Evolutionary conservation across 352 stramenopile species (phyloP).

Genomic region (Ochromonadaceae sp.): DNA sequence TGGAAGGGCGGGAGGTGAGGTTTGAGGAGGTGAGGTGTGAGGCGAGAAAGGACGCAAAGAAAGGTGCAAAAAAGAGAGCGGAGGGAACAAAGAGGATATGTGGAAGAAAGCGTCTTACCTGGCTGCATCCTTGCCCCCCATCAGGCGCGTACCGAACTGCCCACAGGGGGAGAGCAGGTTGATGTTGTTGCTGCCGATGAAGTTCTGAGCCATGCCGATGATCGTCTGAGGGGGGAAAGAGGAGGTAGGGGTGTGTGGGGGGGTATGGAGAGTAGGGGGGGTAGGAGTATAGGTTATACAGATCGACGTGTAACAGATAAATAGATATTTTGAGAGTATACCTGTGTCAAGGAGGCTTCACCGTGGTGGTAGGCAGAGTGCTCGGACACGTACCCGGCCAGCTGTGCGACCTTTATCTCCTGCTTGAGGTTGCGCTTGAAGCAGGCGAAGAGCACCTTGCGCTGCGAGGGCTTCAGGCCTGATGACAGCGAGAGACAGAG

Average conservation of each 20-base stretch:
- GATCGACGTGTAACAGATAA: too few species aligned
- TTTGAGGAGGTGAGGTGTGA: neutral
- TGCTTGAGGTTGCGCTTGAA: slow-evolving; percentile 95
- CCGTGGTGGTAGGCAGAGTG: slow-evolving; percentile 96
- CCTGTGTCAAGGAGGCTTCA: slow-evolving; percentile 79
- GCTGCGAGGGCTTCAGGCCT: slow-evolving; percentile 89
- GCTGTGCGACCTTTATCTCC: slow-evolving; percentile 98
- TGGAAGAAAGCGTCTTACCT: slow-evolving; percentile 93
- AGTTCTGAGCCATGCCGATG: slow-evolving; percentile 97
- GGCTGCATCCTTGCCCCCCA: slow-evolving; percentile 93
- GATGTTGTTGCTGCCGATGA: slow-evolving; percentile 94
- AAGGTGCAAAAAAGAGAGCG: too few species aligned
- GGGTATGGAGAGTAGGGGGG: too few species aligned
- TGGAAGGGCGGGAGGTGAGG: neutral
- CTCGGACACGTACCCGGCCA: slow-evolving; percentile 93
- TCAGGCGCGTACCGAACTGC: slow-evolving; percentile 95
- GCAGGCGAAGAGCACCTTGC: slow-evolving; percentile 86
- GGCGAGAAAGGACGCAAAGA: neutral
- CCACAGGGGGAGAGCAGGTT: slow-evolving; percentile 88
- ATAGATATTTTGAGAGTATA: too few species aligned
- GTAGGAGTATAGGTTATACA: too few species aligned
- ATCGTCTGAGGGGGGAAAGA: too few species aligned
- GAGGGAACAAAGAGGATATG: too few species aligned
- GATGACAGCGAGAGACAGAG: too few species aligned
- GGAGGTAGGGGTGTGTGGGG: too few species aligned